Evolutionary conservation across 2,329 filamentous ascomycete genomes (phyloP).

Genomic region (Botrytis pseudocinerea): DNA sequence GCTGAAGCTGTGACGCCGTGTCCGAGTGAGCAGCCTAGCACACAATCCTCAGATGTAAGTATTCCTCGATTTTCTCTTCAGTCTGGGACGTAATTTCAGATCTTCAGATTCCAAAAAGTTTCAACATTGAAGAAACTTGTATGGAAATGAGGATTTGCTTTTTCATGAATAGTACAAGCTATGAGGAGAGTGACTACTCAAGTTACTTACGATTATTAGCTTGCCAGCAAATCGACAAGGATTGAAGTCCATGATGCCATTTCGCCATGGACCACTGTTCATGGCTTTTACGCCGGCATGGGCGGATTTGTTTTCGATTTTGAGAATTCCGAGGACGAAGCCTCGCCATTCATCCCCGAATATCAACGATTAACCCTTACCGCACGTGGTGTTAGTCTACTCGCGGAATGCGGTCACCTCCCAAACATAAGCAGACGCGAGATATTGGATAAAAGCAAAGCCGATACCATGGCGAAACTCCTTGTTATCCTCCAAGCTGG

Average conservation of each 20-base stretch:
- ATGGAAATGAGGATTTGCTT: too few species aligned
- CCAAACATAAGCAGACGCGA: slow-evolving; percentile 13
- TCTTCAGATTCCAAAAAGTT: too few species aligned
- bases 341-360: not conserved
- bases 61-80: not conserved
- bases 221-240: not conserved
- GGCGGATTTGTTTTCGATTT: slow-evolving; percentile 25
- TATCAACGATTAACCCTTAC: slow-evolving; percentile 6
- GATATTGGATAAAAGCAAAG: slow-evolving; percentile 38
- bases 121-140: too few species aligned
- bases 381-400: not conserved
- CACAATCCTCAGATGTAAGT: not conserved
- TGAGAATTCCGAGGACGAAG: not conserved
- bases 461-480: slow-evolving; percentile 34
- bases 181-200: not conserved
- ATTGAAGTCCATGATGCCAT: not conserved
- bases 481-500: slow-evolving; percentile 35
- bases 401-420: not conserved
- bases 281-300: slow-evolving; percentile 29
- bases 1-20: not conserved
- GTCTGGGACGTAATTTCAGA: not conserved
- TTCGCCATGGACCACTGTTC: slow-evolving; percentile 23
- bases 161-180: too few species aligned
- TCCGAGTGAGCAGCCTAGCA: not conserved
- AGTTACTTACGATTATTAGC: not conserved